Evolutionary conservation across 805 yeast species (phyloP).

Genomic region (Suhomyces tanzawaensis): DNA sequence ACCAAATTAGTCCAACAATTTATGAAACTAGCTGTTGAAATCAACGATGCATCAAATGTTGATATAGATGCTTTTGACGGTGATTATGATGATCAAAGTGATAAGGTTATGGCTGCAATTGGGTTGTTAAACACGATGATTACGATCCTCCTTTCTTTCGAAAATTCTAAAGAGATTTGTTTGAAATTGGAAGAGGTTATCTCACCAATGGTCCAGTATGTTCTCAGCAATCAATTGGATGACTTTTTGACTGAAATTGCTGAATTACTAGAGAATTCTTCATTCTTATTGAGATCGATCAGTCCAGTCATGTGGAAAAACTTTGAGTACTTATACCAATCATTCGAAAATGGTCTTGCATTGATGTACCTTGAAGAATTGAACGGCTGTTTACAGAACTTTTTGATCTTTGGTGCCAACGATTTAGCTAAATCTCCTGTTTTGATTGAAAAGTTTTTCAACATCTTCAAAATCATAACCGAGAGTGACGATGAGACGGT

Average conservation of each 20-base stretch:
- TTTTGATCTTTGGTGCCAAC: conserved; percentile 51
- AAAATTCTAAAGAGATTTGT: conserved; percentile 70
- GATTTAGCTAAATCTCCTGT: conserved; percentile 40
- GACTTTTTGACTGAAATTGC: conserved; percentile 76
- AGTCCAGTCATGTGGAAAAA: conserved; percentile 76
- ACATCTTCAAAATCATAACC: conserved; percentile 47
- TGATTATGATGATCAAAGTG: conserved; percentile 38
- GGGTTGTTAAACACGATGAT: conserved; percentile 81
- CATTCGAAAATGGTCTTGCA: conserved; percentile 47
- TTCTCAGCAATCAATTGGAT: conserved; percentile 61
- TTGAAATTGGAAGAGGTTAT: conserved; percentile 62
- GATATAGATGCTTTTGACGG: conserved; percentile 30
- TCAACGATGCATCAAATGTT: conserved; percentile 51
- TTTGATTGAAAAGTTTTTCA: conserved; percentile 48
- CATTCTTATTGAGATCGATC: conserved; percentile 34
- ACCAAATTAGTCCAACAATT: conserved; percentile 26
- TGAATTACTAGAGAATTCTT: conserved; percentile 59
- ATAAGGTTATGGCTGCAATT: conserved; percentile 77
- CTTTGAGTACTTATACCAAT: conserved; percentile 46
- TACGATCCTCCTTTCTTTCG: conserved; percentile 78
- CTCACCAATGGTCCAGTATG: conserved; percentile 65
- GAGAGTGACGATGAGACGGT: conserved; percentile 44
- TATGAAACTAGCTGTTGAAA: conserved; percentile 29
- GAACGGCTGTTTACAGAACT: conserved; percentile 70
- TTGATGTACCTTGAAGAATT: conserved; percentile 73